Base-by-base conservation (phyloP, 2,329 filamentous ascomycete species). In the Aspergillus ochraceus region DNA sequence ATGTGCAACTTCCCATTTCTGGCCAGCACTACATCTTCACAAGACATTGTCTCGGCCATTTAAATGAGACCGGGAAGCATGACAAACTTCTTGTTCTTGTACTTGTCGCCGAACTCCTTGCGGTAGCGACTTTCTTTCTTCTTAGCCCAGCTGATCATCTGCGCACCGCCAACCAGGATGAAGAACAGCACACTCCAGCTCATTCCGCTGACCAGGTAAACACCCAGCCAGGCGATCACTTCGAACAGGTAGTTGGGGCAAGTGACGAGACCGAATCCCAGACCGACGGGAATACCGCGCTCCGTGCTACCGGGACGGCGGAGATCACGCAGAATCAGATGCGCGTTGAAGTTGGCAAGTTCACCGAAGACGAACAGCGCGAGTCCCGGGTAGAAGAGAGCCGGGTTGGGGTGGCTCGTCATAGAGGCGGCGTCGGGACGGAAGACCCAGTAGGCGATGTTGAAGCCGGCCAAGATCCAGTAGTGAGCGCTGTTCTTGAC, bases 211-310 rank as follows among this genome's bases (percentile, higher is more conserved):
- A 94, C 85, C 49, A 96, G 74, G 67, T 90, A 88, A 57, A 98
- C 83, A 26, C 92, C 93, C 30, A 90, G 68, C 95, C 95, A 99
- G 0, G 93, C 87, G 42, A 96, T 76, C 6, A 90, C 83, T 74
- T 99, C 95, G 68, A 96, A 98, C 81, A 96, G 86, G 81, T 99
- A 99, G 81, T 99, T 99, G 47, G 95, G 95, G 80, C 93, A 96
- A 12, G 95, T 99, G 55, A 99, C 94, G 39, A 91, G 79, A 64
- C 81, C 83, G 77, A 97, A 98, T 30, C 93, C 91, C 60, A 94
- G 86, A 26, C 95, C 95, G 59, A 82, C 82, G 1, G 95, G 95
- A 64, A 99, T 96, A 68, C 92, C 92, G 60, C 94, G 86, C 74
- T 96, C 92, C 1, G 90, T 94, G 65, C 89, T 90, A 58, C 93